Percentiles rank a stretch among this genome's conserved stretches.
Evolutionary conservation across 2,329 filamentous ascomycete species (phyloP).

Genomic region (Lasiodiplodia sp.): DNA sequence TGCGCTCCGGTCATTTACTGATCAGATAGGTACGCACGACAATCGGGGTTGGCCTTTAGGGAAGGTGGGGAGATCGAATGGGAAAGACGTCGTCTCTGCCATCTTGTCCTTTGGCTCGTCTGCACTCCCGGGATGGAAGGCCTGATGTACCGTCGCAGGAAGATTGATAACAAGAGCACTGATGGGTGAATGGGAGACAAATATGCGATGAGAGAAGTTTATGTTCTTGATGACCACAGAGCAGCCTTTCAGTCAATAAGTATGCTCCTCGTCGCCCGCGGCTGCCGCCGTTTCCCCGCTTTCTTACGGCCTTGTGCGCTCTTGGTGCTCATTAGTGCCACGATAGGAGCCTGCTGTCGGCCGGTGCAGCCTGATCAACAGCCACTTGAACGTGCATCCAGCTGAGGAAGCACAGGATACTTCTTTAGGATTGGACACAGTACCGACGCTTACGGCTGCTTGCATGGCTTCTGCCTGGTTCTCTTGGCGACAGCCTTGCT

Average conservation of each 20-base stretch:
- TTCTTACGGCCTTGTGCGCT: background rate
- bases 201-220: background rate
- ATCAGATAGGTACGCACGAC: background rate
- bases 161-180: background rate
- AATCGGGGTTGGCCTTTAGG: background rate
- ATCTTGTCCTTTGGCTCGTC: background rate
- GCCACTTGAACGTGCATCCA: background rate
- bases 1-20: background rate
- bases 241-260: background rate
- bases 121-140: background rate
- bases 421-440: background rate
- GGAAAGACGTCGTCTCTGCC: background rate
- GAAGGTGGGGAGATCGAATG: too few relatives aligned
- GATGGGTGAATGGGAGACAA: background rate
- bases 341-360: background rate
- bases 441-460: background rate
- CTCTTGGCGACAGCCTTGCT: constrained; percentile 1
- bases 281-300: background rate
- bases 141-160: background rate
- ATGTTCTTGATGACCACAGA: background rate
- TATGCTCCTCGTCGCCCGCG: background rate
- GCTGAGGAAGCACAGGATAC: background rate
- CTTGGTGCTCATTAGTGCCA: background rate
- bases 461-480: constrained; percentile 2
- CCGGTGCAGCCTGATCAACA: background rate